Evolutionary conservation across 192 early-diverging fungal species (phyloP), one percentile per base, ranked within the genome.

Genomic region (Rhizophagus prolifer): DNA sequence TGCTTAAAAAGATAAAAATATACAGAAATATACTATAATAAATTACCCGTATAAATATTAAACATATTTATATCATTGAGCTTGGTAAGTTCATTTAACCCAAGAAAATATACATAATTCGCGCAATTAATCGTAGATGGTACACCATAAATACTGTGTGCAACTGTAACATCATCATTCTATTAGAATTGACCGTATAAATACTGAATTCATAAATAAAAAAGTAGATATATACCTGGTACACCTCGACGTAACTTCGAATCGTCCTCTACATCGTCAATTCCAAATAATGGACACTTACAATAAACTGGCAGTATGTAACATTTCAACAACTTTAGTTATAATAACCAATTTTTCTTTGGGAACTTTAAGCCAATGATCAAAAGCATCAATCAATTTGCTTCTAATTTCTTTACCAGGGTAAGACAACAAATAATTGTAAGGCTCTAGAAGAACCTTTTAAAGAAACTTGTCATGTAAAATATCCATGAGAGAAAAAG

Each of bases 221-320:
- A 46, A 10, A 9, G 21, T 8, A 34, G 23, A 82, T 80, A 80
- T 70, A 70, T 76, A 85, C 83, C 83, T 80, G 97, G 89, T 58
- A 91, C 85, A 1, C 98, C 98, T 75, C 98, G 82, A 69, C 98
- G 87, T 65, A 99, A 78, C 26, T 89, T 88, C 1, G 95, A 97
- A 70, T 90, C 92, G 77, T 99, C 98, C 81, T 99, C 94, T 13
- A 99, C 94, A 76, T 99, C 98, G 81, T 99, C 98, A 30, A 99
- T 92, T 63, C 93, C 4, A n/a, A 46, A 50, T 36, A 26, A 10
- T 26, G 50, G 54, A 23, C 0, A 72, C 88, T 59, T 88, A 94
- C 94, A 99, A 86, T 58, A 99, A 81, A 82, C 93, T 95, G 31
- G 96, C 93, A 46, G 91, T 96, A 74, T 99, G 98, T 19, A 99